Evolutionary conservation across 1,284 basidiomycete species (phyloP).

Genomic region (Malassezia nana): DNA sequence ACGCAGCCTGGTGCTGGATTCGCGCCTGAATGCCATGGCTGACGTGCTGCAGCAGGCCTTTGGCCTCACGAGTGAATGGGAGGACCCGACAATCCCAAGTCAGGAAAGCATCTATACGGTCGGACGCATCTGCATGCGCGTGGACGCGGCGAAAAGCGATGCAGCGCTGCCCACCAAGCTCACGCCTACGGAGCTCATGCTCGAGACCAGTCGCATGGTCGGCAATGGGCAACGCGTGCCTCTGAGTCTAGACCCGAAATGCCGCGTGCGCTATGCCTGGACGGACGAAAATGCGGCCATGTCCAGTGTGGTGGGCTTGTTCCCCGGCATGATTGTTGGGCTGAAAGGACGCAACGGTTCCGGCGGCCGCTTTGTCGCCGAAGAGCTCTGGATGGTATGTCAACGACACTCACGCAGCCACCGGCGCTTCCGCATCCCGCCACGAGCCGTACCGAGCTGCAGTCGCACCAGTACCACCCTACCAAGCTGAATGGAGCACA

Average conservation of each 20-base stretch:
- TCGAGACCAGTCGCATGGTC: conserved; percentile 35
- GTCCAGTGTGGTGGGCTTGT: conserved; percentile 55
- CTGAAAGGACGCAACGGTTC: conserved; percentile 85
- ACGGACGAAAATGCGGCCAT: conserved; percentile 12
- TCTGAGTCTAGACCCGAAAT: conserved; percentile 24
- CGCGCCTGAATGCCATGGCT: conserved; percentile 33
- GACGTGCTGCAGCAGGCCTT: conserved; percentile 30
- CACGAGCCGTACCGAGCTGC: conserved; percentile 22
- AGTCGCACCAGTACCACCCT: conserved; percentile 20
- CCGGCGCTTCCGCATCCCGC: conserved; percentile 36
- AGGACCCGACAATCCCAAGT: conserved; percentile 29
- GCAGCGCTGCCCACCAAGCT: background rate
- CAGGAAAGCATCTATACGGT: conserved; percentile 42
- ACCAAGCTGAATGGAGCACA: conserved; percentile 18
- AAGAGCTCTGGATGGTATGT: conserved; percentile 67
- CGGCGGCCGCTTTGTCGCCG: conserved; percentile 71
- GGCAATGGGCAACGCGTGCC: conserved; percentile 35
- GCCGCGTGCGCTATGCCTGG: conserved; percentile 26
- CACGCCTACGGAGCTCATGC: conserved; percentile 15
- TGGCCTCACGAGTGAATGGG: conserved; percentile 23
- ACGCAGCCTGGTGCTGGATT: conserved; percentile 32
- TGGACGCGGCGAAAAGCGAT: background rate
- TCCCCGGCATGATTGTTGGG: conserved; percentile 78
- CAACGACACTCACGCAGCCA: conserved; percentile 14
- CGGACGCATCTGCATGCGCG: conserved; percentile 28